phyloP scores from a whole-genome alignment of 306 rosid genomes.

The Echinosophora koreensis region DNA sequence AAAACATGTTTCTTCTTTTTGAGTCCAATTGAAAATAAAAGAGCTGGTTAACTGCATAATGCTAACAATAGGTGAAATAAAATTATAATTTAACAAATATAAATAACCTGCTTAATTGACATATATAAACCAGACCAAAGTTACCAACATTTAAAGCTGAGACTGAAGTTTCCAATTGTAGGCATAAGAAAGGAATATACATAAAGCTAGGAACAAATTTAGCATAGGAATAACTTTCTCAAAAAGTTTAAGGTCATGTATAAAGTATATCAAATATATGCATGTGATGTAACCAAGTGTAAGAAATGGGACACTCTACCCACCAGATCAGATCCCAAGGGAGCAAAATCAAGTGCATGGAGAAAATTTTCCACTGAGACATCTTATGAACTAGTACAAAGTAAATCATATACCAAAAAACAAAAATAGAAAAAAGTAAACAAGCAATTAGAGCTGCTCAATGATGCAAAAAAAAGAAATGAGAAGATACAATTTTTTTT shows the following conservation, averaged over 20 bases:
- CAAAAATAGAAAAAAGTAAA: neutral
- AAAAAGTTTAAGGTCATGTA: neutral
- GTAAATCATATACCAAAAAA: slow-evolving; percentile 7
- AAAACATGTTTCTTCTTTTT: slow-evolving; percentile 4
- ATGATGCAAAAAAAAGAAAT: neutral
- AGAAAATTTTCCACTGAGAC: slow-evolving; percentile 13
- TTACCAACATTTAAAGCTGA: slow-evolving; percentile 12
- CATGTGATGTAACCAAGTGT: slow-evolving; percentile 36
- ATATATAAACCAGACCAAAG: slow-evolving; percentile 27
- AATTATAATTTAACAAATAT: neutral
- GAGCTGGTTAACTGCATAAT: neutral
- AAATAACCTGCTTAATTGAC: slow-evolving; percentile 7
- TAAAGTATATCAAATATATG: neutral
- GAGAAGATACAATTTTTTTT: neutral
- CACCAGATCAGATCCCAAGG: slow-evolving; percentile 39
- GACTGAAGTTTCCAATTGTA: slow-evolving; percentile 26
- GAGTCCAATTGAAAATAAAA: neutral
- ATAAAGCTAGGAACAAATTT: neutral
- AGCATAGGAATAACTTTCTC: neutral
- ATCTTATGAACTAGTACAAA: slow-evolving; percentile 27
- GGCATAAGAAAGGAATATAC: slow-evolving; percentile 19
- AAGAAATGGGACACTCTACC: slow-evolving; percentile 34
- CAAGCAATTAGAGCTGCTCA: neutral
- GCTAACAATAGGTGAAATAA: slow-evolving; percentile 21
- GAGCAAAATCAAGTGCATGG: neutral